These are phyloP conservation scores for Sugiyamaella valdiviana DNA, from an alignment of 805 yeast genomes.

Conservation along the genomic window DNA sequence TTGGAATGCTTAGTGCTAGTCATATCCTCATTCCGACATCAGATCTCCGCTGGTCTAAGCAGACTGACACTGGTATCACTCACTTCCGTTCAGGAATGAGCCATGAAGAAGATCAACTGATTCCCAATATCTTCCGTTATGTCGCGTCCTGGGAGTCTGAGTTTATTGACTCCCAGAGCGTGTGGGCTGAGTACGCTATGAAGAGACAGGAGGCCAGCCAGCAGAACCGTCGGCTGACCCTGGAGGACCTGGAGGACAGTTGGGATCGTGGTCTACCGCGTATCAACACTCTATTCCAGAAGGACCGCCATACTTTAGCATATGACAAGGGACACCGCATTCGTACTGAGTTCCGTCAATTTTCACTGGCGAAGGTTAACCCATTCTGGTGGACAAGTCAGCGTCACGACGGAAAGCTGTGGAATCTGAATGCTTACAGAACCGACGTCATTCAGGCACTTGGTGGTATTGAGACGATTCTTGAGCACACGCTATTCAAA, in stretches of 20 bases:
- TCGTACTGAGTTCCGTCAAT: slow-evolving; percentile 72
- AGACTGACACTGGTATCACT: slow-evolving; percentile 89
- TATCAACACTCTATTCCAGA: slow-evolving; percentile 89
- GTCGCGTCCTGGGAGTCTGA: slow-evolving; percentile 96
- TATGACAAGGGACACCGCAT: slow-evolving; percentile 90
- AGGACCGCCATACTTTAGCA: slow-evolving; percentile 89
- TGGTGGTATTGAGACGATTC: slow-evolving; percentile 94
- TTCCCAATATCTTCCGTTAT: slow-evolving; percentile 91
- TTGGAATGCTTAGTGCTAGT: slow-evolving; percentile 96
- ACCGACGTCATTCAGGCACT: slow-evolving; percentile 95
- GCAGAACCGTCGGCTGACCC: slow-evolving; percentile 77
- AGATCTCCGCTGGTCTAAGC: slow-evolving; percentile 84
- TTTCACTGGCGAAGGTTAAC: slow-evolving; percentile 60
- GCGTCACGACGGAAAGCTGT: slow-evolving; percentile 90
- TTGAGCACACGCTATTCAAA: slow-evolving; percentile 90
- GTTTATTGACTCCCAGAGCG: slow-evolving; percentile 86
- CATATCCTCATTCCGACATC: slow-evolving; percentile 92
- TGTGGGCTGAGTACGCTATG: slow-evolving; percentile 95
- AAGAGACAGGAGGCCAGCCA: slow-evolving; percentile 82
- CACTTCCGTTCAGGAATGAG: slow-evolving; percentile 94
- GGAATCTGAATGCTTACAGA: slow-evolving; percentile 90
- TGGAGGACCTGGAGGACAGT: slow-evolving; percentile 87
- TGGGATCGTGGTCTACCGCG: slow-evolving; percentile 99
- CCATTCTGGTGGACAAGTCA: slow-evolving; percentile 97
- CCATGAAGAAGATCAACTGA: slow-evolving; percentile 62